These are phyloP conservation scores for Waltergamsia citrina DNA, from an alignment of 2,329 filamentous ascomycete genomes.

Conservation along the genomic window DNA sequence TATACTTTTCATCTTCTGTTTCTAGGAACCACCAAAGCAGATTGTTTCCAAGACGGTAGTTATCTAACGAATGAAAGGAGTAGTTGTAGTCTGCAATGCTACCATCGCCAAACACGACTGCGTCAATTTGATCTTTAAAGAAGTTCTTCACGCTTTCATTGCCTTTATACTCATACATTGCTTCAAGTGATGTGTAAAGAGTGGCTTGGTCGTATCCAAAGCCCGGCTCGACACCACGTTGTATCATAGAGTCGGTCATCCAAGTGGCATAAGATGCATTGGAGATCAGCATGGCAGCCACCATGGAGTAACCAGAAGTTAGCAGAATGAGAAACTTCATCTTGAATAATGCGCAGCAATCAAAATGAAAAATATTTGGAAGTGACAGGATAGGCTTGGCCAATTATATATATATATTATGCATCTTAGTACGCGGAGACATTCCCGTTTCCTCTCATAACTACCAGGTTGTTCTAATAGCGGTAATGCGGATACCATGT, in stretches of 20 bases:
- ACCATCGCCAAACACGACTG: slow-evolving; percentile 25
- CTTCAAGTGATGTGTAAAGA: slow-evolving; percentile 35
- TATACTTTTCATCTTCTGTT: slow-evolving; percentile 36
- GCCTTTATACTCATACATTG: slow-evolving; percentile 20
- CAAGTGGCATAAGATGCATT: too few relatives aligned
- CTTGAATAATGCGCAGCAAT: too few relatives aligned
- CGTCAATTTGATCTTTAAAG: slow-evolving; percentile 34
- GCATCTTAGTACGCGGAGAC: too few relatives aligned
- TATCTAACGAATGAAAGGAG: slow-evolving; percentile 38
- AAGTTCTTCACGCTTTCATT: slow-evolving; percentile 32
- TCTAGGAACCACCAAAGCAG: slow-evolving; percentile 38
- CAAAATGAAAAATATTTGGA: too few relatives aligned
- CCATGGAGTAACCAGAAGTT: too few relatives aligned
- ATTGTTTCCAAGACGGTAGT: slow-evolving; percentile 43
- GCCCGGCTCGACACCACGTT: slow-evolving; percentile 24
- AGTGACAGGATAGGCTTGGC: too few relatives aligned
- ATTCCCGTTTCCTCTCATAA: too few relatives aligned
- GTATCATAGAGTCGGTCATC: slow-evolving; percentile 38
- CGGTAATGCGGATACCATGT: too few relatives aligned
- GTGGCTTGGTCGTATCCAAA: slow-evolving; percentile 33
- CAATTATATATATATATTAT: too few relatives aligned
- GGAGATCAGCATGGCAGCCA: too few relatives aligned
- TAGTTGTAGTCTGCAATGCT: slow-evolving; percentile 32
- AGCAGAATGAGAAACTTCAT: too few relatives aligned
- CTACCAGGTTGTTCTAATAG: too few relatives aligned